Evolutionary conservation across 1,284 basidiomycete genomes (phyloP).

Genomic region (Trametes pubescens): DNA sequence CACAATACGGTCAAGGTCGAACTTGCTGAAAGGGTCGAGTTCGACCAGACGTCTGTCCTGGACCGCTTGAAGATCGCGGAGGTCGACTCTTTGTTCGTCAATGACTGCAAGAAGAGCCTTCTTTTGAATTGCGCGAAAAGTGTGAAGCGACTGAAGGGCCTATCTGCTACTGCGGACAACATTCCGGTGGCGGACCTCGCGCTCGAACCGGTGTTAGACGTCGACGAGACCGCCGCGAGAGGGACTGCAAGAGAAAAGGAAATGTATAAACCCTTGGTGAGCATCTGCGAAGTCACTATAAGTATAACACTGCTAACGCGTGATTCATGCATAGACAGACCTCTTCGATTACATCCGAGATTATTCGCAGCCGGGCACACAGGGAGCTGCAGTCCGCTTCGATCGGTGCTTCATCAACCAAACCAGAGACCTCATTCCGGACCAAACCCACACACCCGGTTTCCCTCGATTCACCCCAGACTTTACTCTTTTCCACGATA

Average conservation of each 20-base stretch:
- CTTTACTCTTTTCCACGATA: conserved; percentile 4
- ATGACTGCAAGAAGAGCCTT: not conserved
- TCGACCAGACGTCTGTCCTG: not conserved
- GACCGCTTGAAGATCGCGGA: not conserved
- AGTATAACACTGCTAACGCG: not conserved
- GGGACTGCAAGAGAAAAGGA: not conserved
- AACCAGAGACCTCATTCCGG: not conserved
- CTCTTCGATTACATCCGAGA: not conserved
- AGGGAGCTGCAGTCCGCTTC: not conserved
- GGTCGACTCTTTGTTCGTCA: not conserved
- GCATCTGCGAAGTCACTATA: not conserved
- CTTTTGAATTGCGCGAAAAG: not conserved
- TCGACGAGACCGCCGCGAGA: not conserved
- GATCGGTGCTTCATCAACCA: conserved; percentile 3
- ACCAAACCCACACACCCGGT: conserved; percentile 10
- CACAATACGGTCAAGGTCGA: not conserved
- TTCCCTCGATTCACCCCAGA: conserved; percentile 13
- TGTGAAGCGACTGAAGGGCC: too few species aligned
- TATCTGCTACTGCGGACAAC: not conserved
- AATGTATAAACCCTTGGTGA: conserved; percentile 14
- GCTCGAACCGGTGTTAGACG: not conserved
- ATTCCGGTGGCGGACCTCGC: not conserved
- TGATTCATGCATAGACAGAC: not conserved
- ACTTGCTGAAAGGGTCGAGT: not conserved
- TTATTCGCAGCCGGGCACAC: not conserved